Conservation (phyloP, 2,329 filamentous ascomycete species). For the Lasiodiplodia gonubiensis region DNA sequence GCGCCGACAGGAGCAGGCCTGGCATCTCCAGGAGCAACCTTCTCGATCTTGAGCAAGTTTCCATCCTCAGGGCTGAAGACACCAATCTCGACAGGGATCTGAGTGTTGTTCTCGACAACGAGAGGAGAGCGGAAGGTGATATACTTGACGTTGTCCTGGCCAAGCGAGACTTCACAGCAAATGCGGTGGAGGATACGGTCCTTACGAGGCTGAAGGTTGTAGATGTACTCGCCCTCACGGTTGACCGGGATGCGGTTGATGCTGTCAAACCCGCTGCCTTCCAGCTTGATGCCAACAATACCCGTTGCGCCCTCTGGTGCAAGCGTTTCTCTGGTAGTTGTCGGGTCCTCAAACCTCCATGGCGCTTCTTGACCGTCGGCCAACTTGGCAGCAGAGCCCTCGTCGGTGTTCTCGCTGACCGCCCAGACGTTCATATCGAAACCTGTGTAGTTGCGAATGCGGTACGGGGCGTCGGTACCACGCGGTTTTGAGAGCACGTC, state of each 20-base stretch:
- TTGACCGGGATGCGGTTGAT: slow-evolving; percentile 88
- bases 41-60: slow-evolving; percentile 94
- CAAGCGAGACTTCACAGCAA: slow-evolving; percentile 88
- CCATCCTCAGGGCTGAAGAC: slow-evolving; percentile 87
- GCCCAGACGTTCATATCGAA: slow-evolving; percentile 83
- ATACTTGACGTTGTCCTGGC: slow-evolving; percentile 96
- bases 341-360: slow-evolving; percentile 97
- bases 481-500: slow-evolving; percentile 93
- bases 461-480: slow-evolving; percentile 88
- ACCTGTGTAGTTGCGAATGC: slow-evolving; percentile 93
- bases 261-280: slow-evolving; percentile 92
- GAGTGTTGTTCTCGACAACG: slow-evolving; percentile 92
- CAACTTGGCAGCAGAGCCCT: slow-evolving; percentile 75
- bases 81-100: slow-evolving; percentile 93
- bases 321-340: slow-evolving; percentile 92
- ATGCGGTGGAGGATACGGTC: slow-evolving; percentile 86
- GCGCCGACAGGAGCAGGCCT: slow-evolving; percentile 91
- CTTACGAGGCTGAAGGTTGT: slow-evolving; percentile 85
- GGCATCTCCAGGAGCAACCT: slow-evolving; percentile 89
- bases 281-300: slow-evolving; percentile 80
- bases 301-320: slow-evolving; percentile 81
- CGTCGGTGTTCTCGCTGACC: slow-evolving; percentile 72
- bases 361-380: slow-evolving; percentile 88
- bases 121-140: slow-evolving; percentile 93
- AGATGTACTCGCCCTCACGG: slow-evolving; percentile 91